Base-by-base conservation (phyloP, 148 eudicot genomes). In the Rhododendron simsii region DNA sequence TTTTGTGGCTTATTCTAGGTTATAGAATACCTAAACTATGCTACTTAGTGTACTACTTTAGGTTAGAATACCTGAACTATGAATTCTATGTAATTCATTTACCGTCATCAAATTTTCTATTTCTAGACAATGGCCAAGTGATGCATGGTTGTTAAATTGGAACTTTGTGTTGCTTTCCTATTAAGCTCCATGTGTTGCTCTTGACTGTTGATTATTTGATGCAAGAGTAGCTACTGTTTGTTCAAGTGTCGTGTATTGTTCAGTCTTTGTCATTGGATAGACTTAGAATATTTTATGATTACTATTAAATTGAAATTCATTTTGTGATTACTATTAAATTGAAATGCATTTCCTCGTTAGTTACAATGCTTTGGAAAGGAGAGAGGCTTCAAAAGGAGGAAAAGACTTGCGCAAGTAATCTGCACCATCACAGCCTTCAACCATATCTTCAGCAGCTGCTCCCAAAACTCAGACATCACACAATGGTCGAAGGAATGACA, bases 351-450 rank as follows among this genome's bases (percentile, higher is more conserved):
- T 69, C 39, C 20, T 48, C 28, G 44, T 53, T 84, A 95, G 96
- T 85, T 96, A 95, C 91, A 95, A 96, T 86, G 90, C 98, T 61
- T 57, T 93, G 79, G 98, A 96, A 89, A 91, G 98, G 79, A 93
- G 98, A 88, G 98, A 95, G 76, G 85, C 91, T 41, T 93, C 93
- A 87, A 96, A 93, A 89, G 98, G 98, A 79, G 95, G 91, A 47
- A 94, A 91, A 95, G 99, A 95, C 35, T 85, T 63, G 10, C 80
- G 90, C 93, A 94, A 91, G 91, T 93, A 86, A 90, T 87, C 89
- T 77, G 91, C 93, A 39, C 26, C 92, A 12, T 87, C 94, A 61
- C 95, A 93, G 71, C n/a, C 94, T 84, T 85, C 94, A 20, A 85
- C 85, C 71, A 94, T 88, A 86, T 84, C 88, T 73, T 85, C 90